phyloP scores from a whole-genome alignment of 768 basidiomycete genomes.

The Mycena leptocephala region DNA sequence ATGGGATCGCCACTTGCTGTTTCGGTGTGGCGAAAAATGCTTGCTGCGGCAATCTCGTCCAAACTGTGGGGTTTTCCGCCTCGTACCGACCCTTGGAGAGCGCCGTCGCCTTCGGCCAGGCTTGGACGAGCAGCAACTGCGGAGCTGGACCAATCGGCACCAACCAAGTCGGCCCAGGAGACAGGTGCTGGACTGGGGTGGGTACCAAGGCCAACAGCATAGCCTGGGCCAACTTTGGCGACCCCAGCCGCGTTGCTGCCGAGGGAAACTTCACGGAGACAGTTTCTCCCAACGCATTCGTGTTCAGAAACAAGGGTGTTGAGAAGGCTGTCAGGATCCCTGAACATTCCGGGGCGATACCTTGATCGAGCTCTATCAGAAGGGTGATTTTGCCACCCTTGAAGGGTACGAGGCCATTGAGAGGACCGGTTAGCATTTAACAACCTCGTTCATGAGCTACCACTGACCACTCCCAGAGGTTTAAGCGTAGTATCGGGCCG shows the following conservation, averaged over 20 bases:
- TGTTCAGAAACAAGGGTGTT: neutral
- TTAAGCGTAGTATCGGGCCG: no score
- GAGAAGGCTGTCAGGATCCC: neutral
- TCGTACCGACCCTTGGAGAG: neutral
- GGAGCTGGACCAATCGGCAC: neutral
- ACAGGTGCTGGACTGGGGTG: neutral
- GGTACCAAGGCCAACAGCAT: constrained; percentile 12
- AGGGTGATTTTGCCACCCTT: no score
- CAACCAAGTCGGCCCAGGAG: neutral
- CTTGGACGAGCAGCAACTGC: neutral
- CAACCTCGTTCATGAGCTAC: no score
- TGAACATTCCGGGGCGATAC: neutral
- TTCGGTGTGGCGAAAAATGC: neutral
- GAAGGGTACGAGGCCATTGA: no score
- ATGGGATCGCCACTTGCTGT: neutral
- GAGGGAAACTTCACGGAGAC: neutral
- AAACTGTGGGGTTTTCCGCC: neutral
- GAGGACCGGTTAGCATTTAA: no score
- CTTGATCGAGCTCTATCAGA: no score
- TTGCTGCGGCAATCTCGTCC: neutral
- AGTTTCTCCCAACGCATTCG: neutral
- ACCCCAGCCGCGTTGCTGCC: neutral
- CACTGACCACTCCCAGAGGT: no score
- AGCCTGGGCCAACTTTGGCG: constrained; percentile 1
- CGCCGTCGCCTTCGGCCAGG: neutral